A percentile compares a stretch with the other conserved stretches of the same genome.
Conservation (phyloP, 2,329 filamentous ascomycete species). For the Hypoxylon sp. region DNA sequence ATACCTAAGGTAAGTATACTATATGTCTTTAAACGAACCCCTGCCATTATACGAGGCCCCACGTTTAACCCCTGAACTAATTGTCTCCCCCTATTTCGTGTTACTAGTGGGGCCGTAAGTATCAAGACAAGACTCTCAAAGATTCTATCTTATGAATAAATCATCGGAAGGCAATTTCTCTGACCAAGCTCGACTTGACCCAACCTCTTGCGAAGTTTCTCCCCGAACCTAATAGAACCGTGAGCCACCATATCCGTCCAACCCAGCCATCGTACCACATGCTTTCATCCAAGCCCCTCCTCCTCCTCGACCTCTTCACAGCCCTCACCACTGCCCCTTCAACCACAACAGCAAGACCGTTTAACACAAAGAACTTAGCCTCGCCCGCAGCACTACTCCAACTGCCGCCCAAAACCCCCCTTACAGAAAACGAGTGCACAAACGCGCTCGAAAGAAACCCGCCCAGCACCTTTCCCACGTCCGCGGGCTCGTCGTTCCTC, state of each 20-base stretch:
- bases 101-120: background rate
- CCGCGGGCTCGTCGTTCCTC: slow-evolving; percentile 51
- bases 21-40: no score
- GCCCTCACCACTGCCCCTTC: slow-evolving; percentile 46
- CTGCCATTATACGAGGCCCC: no score
- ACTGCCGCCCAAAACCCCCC: slow-evolving; percentile 55
- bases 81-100: background rate
- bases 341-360: slow-evolving; percentile 51
- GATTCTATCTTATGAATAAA: background rate
- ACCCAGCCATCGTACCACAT: slow-evolving; percentile 52
- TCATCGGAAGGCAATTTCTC: slow-evolving; percentile 35
- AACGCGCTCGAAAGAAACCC: slow-evolving; percentile 57
- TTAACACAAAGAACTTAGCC: slow-evolving; percentile 51
- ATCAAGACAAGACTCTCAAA: background rate
- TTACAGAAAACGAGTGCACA: slow-evolving; percentile 57
- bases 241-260: slow-evolving; percentile 57
- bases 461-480: slow-evolving; percentile 58
- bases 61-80: no score
- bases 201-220: slow-evolving; percentile 58
- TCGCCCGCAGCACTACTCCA: slow-evolving; percentile 51
- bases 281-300: slow-evolving; percentile 20
- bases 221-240: slow-evolving; percentile 54
- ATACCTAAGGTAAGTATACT: no score
- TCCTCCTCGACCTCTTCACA: slow-evolving; percentile 41
- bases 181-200: slow-evolving; percentile 56